Evolutionary conservation across 495 filamentous ascomycete species (phyloP).

Genomic region (Pseudotulostoma volvatum): DNA sequence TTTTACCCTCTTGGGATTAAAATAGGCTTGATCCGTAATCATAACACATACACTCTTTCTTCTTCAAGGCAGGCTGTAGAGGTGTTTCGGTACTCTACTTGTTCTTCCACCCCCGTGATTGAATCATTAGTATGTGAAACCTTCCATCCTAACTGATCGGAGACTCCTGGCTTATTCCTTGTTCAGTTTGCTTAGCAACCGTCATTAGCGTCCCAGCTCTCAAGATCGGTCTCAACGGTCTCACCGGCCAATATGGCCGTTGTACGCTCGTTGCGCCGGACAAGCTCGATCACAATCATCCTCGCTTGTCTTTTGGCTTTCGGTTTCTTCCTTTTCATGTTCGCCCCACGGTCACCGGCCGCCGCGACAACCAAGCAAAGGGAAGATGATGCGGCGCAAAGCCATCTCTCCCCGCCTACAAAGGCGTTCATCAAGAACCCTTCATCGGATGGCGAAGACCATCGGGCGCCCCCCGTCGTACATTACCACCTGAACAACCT

Average conservation of each 20-base stretch:
- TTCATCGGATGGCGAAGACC: constrained; percentile 36
- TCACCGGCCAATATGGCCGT: constrained; percentile 29
- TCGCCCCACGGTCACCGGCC: constrained; percentile 31
- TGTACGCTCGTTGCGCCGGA: constrained; percentile 45
- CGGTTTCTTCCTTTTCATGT: constrained; percentile 50
- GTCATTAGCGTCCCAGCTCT: too few relatives aligned
- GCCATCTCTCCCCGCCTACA: constrained; percentile 67
- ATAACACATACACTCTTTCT: too few relatives aligned
- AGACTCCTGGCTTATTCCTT: too few relatives aligned
- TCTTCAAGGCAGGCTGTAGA: too few relatives aligned
- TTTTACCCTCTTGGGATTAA: too few relatives aligned
- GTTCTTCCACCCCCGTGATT: too few relatives aligned
- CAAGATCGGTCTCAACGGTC: too few relatives aligned
- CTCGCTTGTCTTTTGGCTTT: constrained; percentile 43
- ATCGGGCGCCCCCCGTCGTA: constrained; percentile 60
- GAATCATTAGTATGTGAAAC: too few relatives aligned
- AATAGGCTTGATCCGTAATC: too few relatives aligned
- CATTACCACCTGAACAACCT: constrained; percentile 91
- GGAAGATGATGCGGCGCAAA: constrained; percentile 44
- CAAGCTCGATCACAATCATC: constrained; percentile 49
- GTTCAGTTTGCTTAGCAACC: too few relatives aligned
- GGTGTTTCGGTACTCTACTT: too few relatives aligned
- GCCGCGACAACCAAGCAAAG: constrained; percentile 27
- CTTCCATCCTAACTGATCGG: too few relatives aligned
- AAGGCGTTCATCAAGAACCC: constrained; percentile 62